Base-by-base conservation (phyloP, 306 rosid genomes). In the Acacia acuminata region DNA sequence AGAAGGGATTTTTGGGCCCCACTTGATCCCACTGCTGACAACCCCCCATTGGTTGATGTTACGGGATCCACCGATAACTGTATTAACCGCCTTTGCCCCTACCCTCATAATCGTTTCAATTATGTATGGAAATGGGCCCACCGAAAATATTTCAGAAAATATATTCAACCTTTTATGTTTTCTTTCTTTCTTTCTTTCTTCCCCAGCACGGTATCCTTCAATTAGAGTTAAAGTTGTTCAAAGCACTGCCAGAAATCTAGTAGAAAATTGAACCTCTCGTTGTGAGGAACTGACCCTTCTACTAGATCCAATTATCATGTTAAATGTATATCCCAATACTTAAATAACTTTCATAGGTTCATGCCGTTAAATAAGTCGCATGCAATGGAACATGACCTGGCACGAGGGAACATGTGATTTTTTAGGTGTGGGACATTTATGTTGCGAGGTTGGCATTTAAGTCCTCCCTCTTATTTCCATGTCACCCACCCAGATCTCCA, bases 41-140 rank as follows among this genome's bases (percentile, higher is more conserved):
- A n/a, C 4, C 27, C 27, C 63, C 11, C 8, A 40, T 12, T 10
- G 11, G 73, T 10, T 6, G 19, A 30, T 47, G 61, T 78, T 53
- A 76, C 82, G 7, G 0, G 5, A 36, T 80, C 65, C 79, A 14
- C 91, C 42, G 85, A 81, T 84, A 87, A 86, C 87, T 66, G 88
- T 84, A 73, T 45, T 75, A 84, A 88, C 87, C n/a, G 68, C 45
- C 75, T 9, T 56, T 3, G 63, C 4, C 27, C 25, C 27, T n/a
- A n/a, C 63, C 63, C 8, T n/a, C 60, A 4, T 16, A 2, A 53
- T 53, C 60, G 24, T 53, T 19, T 53, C n/a, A 16, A 16, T 51
- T 17, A 17, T 17, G 58, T 4, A 20, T 16, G 58, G 3, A 20
- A 58, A 58, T 22, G 32, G 67, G 19, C 22, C 36, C 67, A 25